Evolutionary conservation across 139 green algal species (phyloP), one percentile per base, ranked within the genome.

Genomic region (Chlorella vulgaris): DNA sequence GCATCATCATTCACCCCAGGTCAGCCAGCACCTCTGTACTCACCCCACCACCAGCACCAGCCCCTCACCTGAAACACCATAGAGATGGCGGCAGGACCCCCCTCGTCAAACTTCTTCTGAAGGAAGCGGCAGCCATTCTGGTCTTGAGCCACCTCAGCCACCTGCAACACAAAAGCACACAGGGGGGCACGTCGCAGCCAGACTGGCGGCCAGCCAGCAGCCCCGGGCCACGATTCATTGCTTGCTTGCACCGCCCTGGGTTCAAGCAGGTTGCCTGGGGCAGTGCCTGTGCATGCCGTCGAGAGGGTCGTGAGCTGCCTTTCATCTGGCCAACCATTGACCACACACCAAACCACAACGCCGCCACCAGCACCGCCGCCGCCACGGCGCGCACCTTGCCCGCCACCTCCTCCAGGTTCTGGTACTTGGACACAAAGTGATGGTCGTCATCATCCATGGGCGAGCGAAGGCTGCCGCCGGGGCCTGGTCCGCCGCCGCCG

Each of bases 21-120:
- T n/a, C n/a, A n/a, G n/a, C n/a, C n/a, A n/a, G n/a, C n/a, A n/a
- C n/a, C n/a, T n/a, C n/a, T n/a, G n/a, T n/a, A n/a, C n/a, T n/a
- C n/a, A n/a, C n/a, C n/a, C n/a, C n/a, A n/a, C n/a, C n/a, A n/a
- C n/a, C 33, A 73, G 50, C 29, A 24, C 65, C 33, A 73, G 35
- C 28, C 18, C 13, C 74, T 78, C 88, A 94, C 91, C 8, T 84
- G 70, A 10, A 97, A 93, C 67, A 98, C 89, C 38, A 84, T 47
- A 31, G 85, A 86, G 22, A 99, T 91, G 53, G 96, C 95, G 10
- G 88, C 80, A 6, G 92, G 73, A 28, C 93, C 94, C 8, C 95
- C 97, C 85, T 99, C 96, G 77, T 99, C 97, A 85, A 99, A 98
- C 89, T 98, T 98, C 53, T 94, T 92, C 88, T 99, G 96, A 78